A percentile compares a stretch with the other conserved stretches of the same genome.
These are phyloP conservation scores for Linnemannia elongata DNA, from an alignment of 192 early-diverging fungal species.

Conservation along the genomic window DNA sequence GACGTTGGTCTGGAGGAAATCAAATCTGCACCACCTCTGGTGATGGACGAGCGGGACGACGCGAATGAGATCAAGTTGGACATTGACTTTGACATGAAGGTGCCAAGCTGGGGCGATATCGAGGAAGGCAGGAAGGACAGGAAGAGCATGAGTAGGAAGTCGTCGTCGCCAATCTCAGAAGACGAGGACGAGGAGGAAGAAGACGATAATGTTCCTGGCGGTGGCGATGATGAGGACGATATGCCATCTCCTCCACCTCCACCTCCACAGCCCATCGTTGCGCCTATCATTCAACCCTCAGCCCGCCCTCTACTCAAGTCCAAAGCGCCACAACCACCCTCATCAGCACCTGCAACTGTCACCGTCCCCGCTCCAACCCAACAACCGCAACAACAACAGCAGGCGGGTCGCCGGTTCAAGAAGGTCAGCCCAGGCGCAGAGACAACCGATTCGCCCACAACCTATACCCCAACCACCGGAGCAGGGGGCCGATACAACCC, in stretches of 20 bases:
- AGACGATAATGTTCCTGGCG: background rate
- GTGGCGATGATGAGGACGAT: background rate
- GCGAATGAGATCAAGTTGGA: background rate
- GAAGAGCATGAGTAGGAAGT: too few relatives aligned
- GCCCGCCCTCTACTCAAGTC: background rate
- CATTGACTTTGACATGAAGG: background rate
- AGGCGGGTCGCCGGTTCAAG: background rate
- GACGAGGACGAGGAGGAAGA: background rate
- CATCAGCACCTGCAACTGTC: background rate
- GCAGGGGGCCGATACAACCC: background rate
- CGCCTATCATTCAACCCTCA: background rate
- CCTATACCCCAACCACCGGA: background rate
- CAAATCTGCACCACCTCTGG: background rate
- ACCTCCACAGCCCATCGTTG: background rate
- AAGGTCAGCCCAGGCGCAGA: background rate
- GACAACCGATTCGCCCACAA: conserved; percentile 5
- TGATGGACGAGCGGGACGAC: background rate
- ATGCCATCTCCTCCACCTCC: background rate
- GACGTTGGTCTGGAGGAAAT: background rate
- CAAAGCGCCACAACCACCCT: background rate
- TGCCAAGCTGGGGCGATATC: background rate
- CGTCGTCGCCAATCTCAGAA: background rate
- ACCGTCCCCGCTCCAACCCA: background rate
- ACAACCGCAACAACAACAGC: background rate
- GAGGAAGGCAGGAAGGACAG: background rate